Conservation (phyloP, 176 grass and related monocot genomes). For the Dactylis glomerata region DNA sequence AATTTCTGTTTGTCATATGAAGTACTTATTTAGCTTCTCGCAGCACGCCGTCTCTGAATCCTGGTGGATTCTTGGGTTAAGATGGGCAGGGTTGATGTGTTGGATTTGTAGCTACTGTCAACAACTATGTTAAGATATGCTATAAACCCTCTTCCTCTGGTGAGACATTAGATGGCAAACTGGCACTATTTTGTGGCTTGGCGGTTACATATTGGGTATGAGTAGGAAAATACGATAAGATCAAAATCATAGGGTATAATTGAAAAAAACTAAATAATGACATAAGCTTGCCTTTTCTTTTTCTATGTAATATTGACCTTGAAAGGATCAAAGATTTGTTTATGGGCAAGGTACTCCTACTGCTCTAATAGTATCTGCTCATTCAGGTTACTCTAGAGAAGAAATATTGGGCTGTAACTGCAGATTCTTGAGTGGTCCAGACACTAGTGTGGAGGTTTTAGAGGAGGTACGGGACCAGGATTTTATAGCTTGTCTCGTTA, state of each 20-base stretch:
- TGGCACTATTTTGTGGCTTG: not conserved
- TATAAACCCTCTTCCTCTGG: not conserved
- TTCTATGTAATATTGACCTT: not conserved
- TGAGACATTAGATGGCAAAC: constrained; percentile 13
- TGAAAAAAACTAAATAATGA: not conserved
- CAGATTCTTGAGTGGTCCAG: constrained; percentile 75
- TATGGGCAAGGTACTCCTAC: not conserved
- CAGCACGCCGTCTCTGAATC: not conserved
- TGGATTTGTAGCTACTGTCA: not conserved
- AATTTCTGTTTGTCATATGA: not conserved
- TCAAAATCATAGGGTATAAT: not conserved
- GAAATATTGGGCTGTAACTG: constrained; percentile 79
- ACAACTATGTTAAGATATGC: not conserved
- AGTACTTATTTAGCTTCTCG: not conserved
- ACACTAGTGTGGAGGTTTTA: constrained; percentile 62
- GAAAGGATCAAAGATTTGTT: not conserved
- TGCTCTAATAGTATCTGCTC: not conserved
- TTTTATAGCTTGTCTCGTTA: constrained; percentile 13
- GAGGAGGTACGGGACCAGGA: constrained; percentile 55
- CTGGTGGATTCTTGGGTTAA: not conserved
- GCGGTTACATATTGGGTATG: not conserved
- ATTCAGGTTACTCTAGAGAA: constrained; percentile 79
- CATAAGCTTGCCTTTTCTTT: not conserved
- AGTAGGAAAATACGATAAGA: not conserved
- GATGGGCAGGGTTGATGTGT: not conserved